Conservation (phyloP, 306 rosid genomes). For the Dryas drummondii region DNA sequence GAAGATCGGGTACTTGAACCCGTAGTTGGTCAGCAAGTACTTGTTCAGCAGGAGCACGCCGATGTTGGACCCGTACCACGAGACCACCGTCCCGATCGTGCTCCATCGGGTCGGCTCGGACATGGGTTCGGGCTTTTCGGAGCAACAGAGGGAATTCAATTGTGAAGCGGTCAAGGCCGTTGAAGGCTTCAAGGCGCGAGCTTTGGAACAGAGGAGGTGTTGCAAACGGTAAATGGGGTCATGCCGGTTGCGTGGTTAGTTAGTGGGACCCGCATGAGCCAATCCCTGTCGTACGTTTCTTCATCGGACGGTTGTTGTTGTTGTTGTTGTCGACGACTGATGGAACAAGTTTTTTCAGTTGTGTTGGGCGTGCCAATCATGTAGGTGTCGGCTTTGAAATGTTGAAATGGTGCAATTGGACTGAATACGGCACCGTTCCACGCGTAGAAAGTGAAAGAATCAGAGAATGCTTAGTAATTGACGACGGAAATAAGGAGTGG, state of each 20-base stretch:
- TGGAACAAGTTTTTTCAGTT: no score
- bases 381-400: neutral
- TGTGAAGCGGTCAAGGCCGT: neutral
- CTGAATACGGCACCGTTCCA: neutral
- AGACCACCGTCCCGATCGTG: conserved; percentile 21
- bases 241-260: neutral
- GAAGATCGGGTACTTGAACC: conserved; percentile 31
- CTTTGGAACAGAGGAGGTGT: neutral
- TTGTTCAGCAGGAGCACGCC: conserved; percentile 31
- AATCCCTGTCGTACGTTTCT: no score
- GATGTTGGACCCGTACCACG: conserved; percentile 35
- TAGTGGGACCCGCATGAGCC: neutral
- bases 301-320: neutral
- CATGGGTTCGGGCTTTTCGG: neutral
- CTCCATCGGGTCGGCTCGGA: neutral
- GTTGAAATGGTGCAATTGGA: neutral
- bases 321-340: no score
- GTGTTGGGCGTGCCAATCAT: no score
- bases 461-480: neutral
- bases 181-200: neutral
- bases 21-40: conserved; percentile 33
- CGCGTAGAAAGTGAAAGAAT: neutral
- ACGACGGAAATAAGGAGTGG: neutral
- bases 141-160: neutral
- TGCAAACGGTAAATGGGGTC: neutral